Evolutionary conservation across 352 stramenopile genomes (phyloP), one percentile per base, ranked within the genome.

Genomic region (Globisporangium parvum): DNA sequence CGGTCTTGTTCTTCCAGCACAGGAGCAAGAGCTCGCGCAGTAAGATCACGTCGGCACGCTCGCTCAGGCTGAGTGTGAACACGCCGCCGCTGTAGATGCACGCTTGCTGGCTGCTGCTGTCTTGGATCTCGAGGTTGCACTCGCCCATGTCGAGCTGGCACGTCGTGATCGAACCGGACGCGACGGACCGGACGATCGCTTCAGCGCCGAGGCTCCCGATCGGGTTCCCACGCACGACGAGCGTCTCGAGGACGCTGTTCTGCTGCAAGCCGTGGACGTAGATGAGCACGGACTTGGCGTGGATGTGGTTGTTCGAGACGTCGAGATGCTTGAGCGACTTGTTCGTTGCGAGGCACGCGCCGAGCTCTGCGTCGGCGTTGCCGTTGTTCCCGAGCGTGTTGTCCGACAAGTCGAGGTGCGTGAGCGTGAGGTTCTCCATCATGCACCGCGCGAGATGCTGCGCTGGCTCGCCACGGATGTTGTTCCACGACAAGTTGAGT

Each of bases 401-500:
- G 56, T 90, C 76, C 0, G 79, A 81, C n/a, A 92, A 42, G 49
- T 87, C 64, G 23, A 92, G 60, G 41, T 75, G 70, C 20, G 66
- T 77, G 10, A 92, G 69, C 33, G 77, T 84, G 41, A 79, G 49
- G 24, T 92, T 92, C 26, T 88, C 74, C 65, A 85, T 76, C 73
- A 92, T 88, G 31, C 75, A 84, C 48, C 69, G 66, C 0, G 73
- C 79, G 10, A 92, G 53, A 51, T 84, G 69, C 47, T 80, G 69
- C 24, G 79, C 82, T 44, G 82, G 76, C 45, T 85, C 70, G 6
- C 77, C 73, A 12, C 79, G 75, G 39, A 92, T 87, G 33, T 88
- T 84, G 54, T 90, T 90, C 82, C 79, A 90, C 5, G 75, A 80
- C 14, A 92, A 45, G 24, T 92, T 83, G 14, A 92, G 66, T 6